phyloP scores from a whole-genome alignment of 75 land plant species.

The Pseudotsuga menziesii region DNA sequence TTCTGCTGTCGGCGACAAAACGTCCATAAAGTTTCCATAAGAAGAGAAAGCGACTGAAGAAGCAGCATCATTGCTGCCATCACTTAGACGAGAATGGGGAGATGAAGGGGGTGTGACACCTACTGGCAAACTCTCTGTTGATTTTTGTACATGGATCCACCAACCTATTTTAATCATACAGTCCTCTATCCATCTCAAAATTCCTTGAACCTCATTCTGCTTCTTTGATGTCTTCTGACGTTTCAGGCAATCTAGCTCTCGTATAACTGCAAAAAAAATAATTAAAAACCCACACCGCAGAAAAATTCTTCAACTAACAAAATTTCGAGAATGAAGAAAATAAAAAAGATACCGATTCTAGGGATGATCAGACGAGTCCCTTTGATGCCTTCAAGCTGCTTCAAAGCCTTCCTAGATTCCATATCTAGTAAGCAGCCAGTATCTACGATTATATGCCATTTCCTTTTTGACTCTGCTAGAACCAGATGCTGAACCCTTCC shows the following conservation, averaged over 20 bases:
- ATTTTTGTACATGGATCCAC: slow-evolving; percentile 94
- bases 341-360: slow-evolving; percentile 49
- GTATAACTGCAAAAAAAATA: slow-evolving; percentile 40
- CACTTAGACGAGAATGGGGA: slow-evolving; percentile 35
- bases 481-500: slow-evolving; percentile 9
- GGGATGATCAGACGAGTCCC: slow-evolving; percentile 77
- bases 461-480: slow-evolving; percentile 16
- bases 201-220: slow-evolving; percentile 25
- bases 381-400: slow-evolving; percentile 74
- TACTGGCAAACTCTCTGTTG: slow-evolving; percentile 36
- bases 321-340: neutral
- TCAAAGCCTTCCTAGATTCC: slow-evolving; percentile 58
- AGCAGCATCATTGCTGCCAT: slow-evolving; percentile 8
- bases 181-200: slow-evolving; percentile 79
- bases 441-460: slow-evolving; percentile 80
- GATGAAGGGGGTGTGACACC: slow-evolving; percentile 74
- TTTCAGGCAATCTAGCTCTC: slow-evolving; percentile 76
- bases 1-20: slow-evolving; percentile 72
- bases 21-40: slow-evolving; percentile 31
- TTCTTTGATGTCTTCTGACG: slow-evolving; percentile 30
- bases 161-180: slow-evolving; percentile 69
- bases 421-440: slow-evolving; percentile 49
- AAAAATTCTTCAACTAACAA: neutral
- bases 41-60: slow-evolving; percentile 21
- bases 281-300: neutral